A percentile compares a stretch with the other conserved stretches of the same genome.
These are phyloP conservation scores for Crithidia expoeki DNA, from an alignment of 208 protist species.

Conservation along the genomic window DNA sequence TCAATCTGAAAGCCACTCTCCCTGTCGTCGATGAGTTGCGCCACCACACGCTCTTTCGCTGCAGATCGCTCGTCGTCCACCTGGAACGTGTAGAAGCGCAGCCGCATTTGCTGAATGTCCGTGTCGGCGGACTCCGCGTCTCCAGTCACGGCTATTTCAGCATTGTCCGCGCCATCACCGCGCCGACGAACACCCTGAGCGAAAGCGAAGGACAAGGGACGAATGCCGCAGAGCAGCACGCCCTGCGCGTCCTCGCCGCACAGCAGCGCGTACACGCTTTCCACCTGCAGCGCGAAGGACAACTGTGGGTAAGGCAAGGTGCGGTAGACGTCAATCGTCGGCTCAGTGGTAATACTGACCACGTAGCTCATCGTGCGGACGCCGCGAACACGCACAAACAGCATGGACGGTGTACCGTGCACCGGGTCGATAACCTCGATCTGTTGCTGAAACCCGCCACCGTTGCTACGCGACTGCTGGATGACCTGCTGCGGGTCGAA, in stretches of 20 bases:
- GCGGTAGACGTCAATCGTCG: slow-evolving; percentile 63
- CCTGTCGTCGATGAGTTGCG: slow-evolving; percentile 56
- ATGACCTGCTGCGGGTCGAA: slow-evolving; percentile 57
- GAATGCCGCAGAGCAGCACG: slow-evolving; percentile 49
- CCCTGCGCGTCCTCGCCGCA: slow-evolving; percentile 34
- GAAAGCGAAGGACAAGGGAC: slow-evolving; percentile 49
- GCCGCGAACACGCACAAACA: slow-evolving; percentile 78
- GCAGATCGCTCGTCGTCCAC: slow-evolving; percentile 68
- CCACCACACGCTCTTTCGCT: slow-evolving; percentile 71
- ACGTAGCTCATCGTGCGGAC: slow-evolving; percentile 68
- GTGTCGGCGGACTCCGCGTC: slow-evolving; percentile 17
- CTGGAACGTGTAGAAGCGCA: slow-evolving; percentile 53
- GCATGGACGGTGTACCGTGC: slow-evolving; percentile 31
- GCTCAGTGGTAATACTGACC: slow-evolving; percentile 73
- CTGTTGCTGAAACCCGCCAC: slow-evolving; percentile 32
- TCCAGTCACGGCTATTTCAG: neutral
- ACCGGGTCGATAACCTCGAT: slow-evolving; percentile 27
- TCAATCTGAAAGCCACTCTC: slow-evolving; percentile 40
- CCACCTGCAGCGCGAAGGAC: slow-evolving; percentile 53
- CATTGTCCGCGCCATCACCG: neutral
- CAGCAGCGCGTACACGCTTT: slow-evolving; percentile 56
- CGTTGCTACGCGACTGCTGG: slow-evolving; percentile 4
- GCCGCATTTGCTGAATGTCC: slow-evolving; percentile 59
- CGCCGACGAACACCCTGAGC: slow-evolving; percentile 41
- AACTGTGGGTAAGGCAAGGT: slow-evolving; percentile 68